Evolutionary conservation across 106 monocot genomes (phyloP).

Genomic region (Platanthera zijinensis): DNA sequence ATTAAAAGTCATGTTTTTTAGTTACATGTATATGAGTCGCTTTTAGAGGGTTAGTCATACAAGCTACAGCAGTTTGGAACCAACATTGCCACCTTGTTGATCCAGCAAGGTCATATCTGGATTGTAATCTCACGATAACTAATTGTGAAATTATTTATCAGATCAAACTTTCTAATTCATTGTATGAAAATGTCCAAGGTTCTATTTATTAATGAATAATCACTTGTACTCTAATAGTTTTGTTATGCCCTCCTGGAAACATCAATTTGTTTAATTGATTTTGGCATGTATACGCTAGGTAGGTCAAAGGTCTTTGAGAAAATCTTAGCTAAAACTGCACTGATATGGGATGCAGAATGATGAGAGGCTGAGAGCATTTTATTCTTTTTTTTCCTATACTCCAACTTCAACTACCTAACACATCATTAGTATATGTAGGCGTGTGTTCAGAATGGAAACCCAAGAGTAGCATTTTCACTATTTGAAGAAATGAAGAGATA

Average conservation of each 20-base stretch:
- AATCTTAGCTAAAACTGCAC: not conserved
- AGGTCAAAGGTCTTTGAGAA: not conserved
- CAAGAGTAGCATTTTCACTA: slow-evolving; percentile 57
- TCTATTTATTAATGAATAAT: not conserved
- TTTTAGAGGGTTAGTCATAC: too few relatives aligned
- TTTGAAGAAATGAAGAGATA: slow-evolving; percentile 89
- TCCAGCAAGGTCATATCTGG: too few relatives aligned
- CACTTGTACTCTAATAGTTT: not conserved
- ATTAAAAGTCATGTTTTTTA: too few relatives aligned
- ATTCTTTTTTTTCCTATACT: not conserved
- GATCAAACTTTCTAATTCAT: not conserved
- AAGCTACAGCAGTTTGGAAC: too few relatives aligned
- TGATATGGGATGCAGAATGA: not conserved
- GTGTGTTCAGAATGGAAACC: slow-evolving; percentile 59
- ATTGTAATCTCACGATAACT: too few relatives aligned
- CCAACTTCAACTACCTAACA: not conserved
- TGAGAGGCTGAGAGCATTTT: not conserved
- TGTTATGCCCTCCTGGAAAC: not conserved
- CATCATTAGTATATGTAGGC: slow-evolving; percentile 30
- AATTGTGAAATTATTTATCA: not conserved
- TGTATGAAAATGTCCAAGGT: not conserved
- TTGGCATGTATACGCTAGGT: not conserved
- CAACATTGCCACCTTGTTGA: too few relatives aligned
- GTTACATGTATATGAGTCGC: too few relatives aligned
- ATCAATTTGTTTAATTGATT: not conserved